Base-by-base conservation (phyloP, 306 rosid species). In the Lathyrus oleraceus region DNA sequence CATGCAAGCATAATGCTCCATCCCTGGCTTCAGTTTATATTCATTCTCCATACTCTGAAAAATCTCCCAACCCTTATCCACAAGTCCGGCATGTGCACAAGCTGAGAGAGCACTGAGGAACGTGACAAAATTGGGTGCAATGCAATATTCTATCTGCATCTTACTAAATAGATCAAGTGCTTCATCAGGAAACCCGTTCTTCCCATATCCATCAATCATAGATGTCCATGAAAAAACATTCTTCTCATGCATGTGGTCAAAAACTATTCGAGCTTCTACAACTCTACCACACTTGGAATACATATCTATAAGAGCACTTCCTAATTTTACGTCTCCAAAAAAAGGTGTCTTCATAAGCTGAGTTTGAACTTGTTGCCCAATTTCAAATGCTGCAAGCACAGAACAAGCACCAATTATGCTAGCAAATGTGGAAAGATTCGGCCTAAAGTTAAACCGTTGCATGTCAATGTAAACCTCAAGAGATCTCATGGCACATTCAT, bases 151-250 rank as follows among this genome's bases (percentile, higher is more conserved):
- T 23, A 60, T 70, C 78, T 70, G 85, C 94, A 93, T 88, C 75
- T 30, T 63, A 45, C 11, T 38, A 69, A 93, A 90, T 45, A 93
- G 84, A 69, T 85, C 81, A 21, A 93, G 88, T 65, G 96, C 94
- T 82, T 87, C 88, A 28, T 63, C 65, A 20, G 96, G 82, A 78
- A 75, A 83, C 69, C 94, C 96, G 61, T 87, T 90, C 74, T 90
- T 93, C 61, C 97, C 98, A 71, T 88, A 93, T 58, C 97, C 98
- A 78, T 93, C 98, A 25, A 93, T 87, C 97, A 88, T 87, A 54
- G 98, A 93, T 39, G 96, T 90, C 98, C 97, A 93, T 1, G 98
- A 87, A 81, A 88, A 90, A 8, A 93, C 94, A 71, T 93, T 93
- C 74, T 80, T 90, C 65, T 61, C 62, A 32, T 43, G 78, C 97